A percentile compares a stretch with the other conserved stretches of the same genome.
These are phyloP conservation scores for Bromus sterilis DNA, from an alignment of 176 grass and related monocot genomes.

Conservation along the genomic window DNA sequence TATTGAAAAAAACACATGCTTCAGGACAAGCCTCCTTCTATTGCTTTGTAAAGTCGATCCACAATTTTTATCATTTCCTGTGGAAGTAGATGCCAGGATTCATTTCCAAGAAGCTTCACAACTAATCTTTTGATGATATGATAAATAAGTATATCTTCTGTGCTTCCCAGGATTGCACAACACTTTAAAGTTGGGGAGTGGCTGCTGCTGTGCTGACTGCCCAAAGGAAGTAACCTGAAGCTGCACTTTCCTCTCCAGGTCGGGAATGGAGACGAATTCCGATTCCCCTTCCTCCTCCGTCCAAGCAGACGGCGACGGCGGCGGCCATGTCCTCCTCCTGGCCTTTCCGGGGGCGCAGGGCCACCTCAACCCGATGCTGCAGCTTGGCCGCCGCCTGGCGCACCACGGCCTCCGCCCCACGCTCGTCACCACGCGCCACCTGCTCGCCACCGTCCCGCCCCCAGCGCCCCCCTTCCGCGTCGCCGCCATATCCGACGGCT, in stretches of 20 bases:
- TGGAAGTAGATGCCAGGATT: too few species aligned
- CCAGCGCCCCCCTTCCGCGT: not conserved
- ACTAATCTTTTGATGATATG: too few species aligned
- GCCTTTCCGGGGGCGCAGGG: not conserved
- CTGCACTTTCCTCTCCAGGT: not conserved
- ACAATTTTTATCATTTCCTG: too few species aligned
- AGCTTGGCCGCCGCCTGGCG: not conserved
- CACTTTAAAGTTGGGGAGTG: too few species aligned
- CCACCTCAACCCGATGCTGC: slow-evolving; percentile 1
- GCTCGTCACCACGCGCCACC: not conserved
- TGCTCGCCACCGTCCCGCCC: not conserved
- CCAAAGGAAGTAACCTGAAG: too few species aligned
- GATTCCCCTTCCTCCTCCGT: not conserved
- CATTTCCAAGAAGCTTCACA: too few species aligned
- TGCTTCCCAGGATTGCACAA: too few species aligned
- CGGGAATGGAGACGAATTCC: not conserved
- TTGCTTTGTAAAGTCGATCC: too few species aligned
- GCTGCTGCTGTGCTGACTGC: too few species aligned
- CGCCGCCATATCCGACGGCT: slow-evolving; percentile 1
- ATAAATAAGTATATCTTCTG: too few species aligned
- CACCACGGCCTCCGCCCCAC: slow-evolving; percentile 3
- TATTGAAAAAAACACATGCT: too few species aligned
- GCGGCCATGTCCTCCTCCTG: not conserved
- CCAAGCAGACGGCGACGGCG: not conserved
- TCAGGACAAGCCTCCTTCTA: too few species aligned